Evolutionary conservation across 768 basidiomycete species (phyloP).

Genomic region (Aureoboletus auriporus): DNA sequence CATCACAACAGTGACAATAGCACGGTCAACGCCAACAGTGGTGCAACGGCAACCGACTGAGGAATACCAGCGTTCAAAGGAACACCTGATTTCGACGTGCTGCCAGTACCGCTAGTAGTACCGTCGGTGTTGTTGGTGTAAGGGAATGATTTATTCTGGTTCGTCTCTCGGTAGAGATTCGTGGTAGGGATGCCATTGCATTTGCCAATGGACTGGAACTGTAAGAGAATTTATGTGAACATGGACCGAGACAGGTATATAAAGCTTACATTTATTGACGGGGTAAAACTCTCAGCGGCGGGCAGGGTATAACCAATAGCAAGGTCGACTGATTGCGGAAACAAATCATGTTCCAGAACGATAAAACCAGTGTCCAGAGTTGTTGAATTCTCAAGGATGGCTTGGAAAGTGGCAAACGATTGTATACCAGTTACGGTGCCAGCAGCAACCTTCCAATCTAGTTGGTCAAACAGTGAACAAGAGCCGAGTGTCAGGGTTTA

Average conservation of each 20-base stretch:
- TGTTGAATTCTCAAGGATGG: constrained; percentile 68
- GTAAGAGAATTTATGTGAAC: constrained; percentile 1
- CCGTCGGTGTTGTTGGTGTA: constrained; percentile 35
- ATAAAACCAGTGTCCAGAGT: constrained; percentile 70
- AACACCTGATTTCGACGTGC: constrained; percentile 4
- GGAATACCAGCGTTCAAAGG: constrained; percentile 14
- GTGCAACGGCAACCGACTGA: constrained; percentile 6
- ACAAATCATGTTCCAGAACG: constrained; percentile 87
- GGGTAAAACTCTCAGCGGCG: constrained; percentile 62
- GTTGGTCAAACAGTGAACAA: constrained; percentile 9
- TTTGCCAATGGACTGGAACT: constrained; percentile 73
- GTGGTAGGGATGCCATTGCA: constrained; percentile 62
- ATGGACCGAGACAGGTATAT: neutral
- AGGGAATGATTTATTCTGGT: constrained; percentile 65
- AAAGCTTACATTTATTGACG: constrained; percentile 55
- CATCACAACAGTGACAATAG: constrained; percentile 17
- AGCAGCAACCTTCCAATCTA: constrained; percentile 86
- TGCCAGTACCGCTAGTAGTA: constrained; percentile 1
- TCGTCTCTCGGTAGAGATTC: constrained; percentile 84
- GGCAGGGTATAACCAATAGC: constrained; percentile 85
- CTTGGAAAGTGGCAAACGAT: constrained; percentile 65
- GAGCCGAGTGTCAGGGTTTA: neutral
- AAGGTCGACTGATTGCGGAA: constrained; percentile 80
- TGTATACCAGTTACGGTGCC: constrained; percentile 65
- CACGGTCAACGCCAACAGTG: constrained; percentile 11